A percentile compares a stretch with the other conserved stretches of the same genome.
phyloP scores from a whole-genome alignment of 2,329 filamentous ascomycete genomes.

The Ascochyta clinopodiicola region DNA sequence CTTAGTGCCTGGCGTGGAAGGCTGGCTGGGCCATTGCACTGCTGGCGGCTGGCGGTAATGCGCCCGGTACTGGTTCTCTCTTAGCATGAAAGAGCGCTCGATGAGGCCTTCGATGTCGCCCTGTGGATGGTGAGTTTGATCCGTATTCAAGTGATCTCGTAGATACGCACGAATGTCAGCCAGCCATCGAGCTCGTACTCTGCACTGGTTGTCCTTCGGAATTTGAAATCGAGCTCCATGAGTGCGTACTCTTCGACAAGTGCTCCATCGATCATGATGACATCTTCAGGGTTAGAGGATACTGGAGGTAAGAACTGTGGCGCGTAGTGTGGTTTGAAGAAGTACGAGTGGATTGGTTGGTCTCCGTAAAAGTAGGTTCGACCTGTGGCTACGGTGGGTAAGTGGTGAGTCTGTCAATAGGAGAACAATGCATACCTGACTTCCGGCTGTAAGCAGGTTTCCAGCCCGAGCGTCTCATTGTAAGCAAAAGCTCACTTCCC shows the following conservation, averaged over 20 bases:
- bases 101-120: slow-evolving; percentile 27
- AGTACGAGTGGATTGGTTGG: slow-evolving; percentile 30
- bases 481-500: slow-evolving; percentile 30
- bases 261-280: slow-evolving; percentile 18
- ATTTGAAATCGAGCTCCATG: slow-evolving; percentile 16
- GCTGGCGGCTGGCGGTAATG: slow-evolving; percentile 14
- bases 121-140: slow-evolving; percentile 6
- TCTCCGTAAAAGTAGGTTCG: slow-evolving; percentile 29
- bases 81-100: slow-evolving; percentile 26
- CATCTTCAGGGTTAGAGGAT: background rate
- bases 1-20: background rate
- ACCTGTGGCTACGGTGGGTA: background rate
- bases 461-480: slow-evolving; percentile 26
- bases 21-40: slow-evolving; percentile 9
- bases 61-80: slow-evolving; percentile 21
- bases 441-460: slow-evolving; percentile 24
- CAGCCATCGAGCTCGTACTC: slow-evolving; percentile 22
- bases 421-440: slow-evolving; percentile 17
- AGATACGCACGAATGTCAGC: slow-evolving; percentile 23
- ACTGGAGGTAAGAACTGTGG: slow-evolving; percentile 20
- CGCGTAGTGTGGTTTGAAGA: slow-evolving; percentile 29
- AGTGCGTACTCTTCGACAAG: slow-evolving; percentile 26
- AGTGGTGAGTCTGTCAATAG: background rate
- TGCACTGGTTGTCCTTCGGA: slow-evolving; percentile 5
- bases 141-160: background rate